Conservation (phyloP, 768 basidiomycete species). For the Pisolithus tinctorius region DNA sequence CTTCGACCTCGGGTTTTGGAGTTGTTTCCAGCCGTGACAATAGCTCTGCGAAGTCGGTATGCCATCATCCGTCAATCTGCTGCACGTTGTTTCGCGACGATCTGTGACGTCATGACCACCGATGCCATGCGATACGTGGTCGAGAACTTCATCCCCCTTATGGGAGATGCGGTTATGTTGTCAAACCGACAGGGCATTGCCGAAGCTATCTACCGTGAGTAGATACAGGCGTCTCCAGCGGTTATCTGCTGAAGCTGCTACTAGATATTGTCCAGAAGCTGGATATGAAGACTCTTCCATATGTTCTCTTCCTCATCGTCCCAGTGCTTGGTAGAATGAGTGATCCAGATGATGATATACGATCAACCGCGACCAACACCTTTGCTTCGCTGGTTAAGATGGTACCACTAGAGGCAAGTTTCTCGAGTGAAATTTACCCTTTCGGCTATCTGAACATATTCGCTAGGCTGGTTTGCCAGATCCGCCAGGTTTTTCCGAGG, state of each 20-base stretch:
- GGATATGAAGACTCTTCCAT: slow-evolving; percentile 91
- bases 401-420: slow-evolving; percentile 87
- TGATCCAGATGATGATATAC: slow-evolving; percentile 85
- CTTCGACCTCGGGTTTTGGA: slow-evolving; percentile 64
- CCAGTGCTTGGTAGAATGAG: slow-evolving; percentile 97
- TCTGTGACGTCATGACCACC: slow-evolving; percentile 80
- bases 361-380: slow-evolving; percentile 92
- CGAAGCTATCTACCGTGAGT: slow-evolving; percentile 88
- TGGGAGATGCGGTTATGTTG: slow-evolving; percentile 71
- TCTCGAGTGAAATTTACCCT: background rate
- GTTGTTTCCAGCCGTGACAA: slow-evolving; percentile 69
- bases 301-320: slow-evolving; percentile 94
- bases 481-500: slow-evolving; percentile 85
- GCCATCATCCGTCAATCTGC: slow-evolving; percentile 88
- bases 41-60: slow-evolving; percentile 78
- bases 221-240: background rate
- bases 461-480: slow-evolving; percentile 90
- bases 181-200: slow-evolving; percentile 83
- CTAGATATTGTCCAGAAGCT: slow-evolving; percentile 87
- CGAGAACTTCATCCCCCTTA: slow-evolving; percentile 70
- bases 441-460: background rate
- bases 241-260: slow-evolving; percentile 7
- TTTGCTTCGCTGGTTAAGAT: slow-evolving; percentile 97
- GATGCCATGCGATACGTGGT: slow-evolving; percentile 90
- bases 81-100: slow-evolving; percentile 78